Base-by-base conservation (phyloP, 495 filamentous ascomycete species). In the Melanomma pulvis-pyrius region DNA sequence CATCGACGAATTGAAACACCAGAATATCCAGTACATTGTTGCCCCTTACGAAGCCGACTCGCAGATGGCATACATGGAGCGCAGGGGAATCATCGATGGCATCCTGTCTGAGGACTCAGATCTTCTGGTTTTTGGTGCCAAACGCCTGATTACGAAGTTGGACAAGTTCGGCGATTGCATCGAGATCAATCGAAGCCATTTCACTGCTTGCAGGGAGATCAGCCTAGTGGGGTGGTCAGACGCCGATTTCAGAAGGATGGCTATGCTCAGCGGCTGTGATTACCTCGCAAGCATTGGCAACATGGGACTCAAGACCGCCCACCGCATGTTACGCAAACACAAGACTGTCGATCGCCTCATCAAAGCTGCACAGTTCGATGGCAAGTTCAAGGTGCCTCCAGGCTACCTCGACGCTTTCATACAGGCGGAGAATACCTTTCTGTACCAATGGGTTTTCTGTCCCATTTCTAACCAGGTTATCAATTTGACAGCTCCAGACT, bases 11-110 rank as follows among this genome's bases (percentile, higher is more conserved):
- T 80, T 97, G 67, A 96, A 93, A 77, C 82, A 83, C 61, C 78
- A 87, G 68, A 82, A 87, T 22, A 85, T 99, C 5, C 83, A 89
- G 61, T 98, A 96, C 72, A 83, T 98, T 39, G 96, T 99, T 30
- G 96, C 96, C 3, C 96, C 96, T 1, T 99, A 97, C 72, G 96
- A 99, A 79, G 96, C 96, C 8, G 96, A 99, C 77, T 90, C 94
- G 6, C 96, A 99, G 77, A 81, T 99, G 59, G 93, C 90, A 15
- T 99, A 97, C 71, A 80, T 99, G 12, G 96, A 99, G 75, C 86
- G 86, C 22, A 84, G 90, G 48, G 92, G 92, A 0, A 77, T 90
- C 46, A 90, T 97, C 67, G 80, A 86, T 65, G 96, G 91, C 1
- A 94, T 98, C 59, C 82, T 99, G 44, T 96, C 93, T 0, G 96